Evolutionary conservation across 139 green algal genomes (phyloP).

Genomic region (Auxenochlorella pyrenoidosa): DNA sequence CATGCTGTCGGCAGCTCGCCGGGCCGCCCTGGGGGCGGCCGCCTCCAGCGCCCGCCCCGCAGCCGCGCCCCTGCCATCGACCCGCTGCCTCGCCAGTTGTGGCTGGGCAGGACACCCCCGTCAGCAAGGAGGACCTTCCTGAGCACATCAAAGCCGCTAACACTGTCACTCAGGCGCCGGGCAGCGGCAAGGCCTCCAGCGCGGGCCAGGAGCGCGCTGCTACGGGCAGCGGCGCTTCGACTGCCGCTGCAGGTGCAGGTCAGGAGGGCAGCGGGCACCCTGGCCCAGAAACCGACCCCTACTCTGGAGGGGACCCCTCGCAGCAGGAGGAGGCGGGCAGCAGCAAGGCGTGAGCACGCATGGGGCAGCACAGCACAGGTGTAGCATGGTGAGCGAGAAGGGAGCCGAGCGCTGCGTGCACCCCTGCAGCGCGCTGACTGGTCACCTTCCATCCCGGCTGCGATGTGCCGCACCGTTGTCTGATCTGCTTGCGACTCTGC

Average conservation of each 20-base stretch:
- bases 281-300: neutral
- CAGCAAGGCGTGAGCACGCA: neutral
- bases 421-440: no score
- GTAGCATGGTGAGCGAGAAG: neutral
- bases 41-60: neutral
- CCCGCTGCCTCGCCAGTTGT: neutral
- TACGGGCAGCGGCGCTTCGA: no score
- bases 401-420: no score
- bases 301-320: neutral
- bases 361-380: neutral
- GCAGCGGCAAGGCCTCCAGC: neutral
- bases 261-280: neutral
- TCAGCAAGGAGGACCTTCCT: neutral
- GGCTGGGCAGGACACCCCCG: conserved; percentile 1
- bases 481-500: neutral
- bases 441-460: no score
- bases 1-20: neutral
- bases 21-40: neutral
- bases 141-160: neutral
- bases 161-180: neutral
- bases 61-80: neutral
- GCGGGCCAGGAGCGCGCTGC: no score
- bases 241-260: neutral
- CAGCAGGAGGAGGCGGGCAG: neutral
- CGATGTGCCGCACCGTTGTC: no score